Evolutionary conservation across 164 flowering plant genomes (phyloP).

Genomic region (grape (Vitis vinifera)): ASM3070453v1 NC_081805.1:9204501-9205000

Average conservation of each 20-base stretch:
- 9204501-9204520: no score
- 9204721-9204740: conserved; percentile 62
- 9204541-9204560: conserved; percentile 58
- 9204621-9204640: conserved; percentile 63
- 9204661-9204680: conserved; percentile 63
- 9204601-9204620: conserved; percentile 56
- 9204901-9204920: conserved; percentile 64
- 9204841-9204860: no score
- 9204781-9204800: conserved; percentile 41
- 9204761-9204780: conserved; percentile 56
- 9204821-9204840: background rate
- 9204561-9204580: conserved; percentile 57
- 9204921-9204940: conserved; percentile 79
- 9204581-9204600: conserved; percentile 65
- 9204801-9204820: conserved; percentile 54
- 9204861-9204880: background rate
- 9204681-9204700: conserved; percentile 63
- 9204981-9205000: background rate
- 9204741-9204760: conserved; percentile 54
- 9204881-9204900: conserved; percentile 10
- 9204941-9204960: conserved; percentile 66
- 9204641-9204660: conserved; percentile 72
- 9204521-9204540: no score
- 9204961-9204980: conserved; percentile 42
- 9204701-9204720: conserved; percentile 52